Evolutionary conservation across 148 eudicot species (phyloP).

Genomic region (Persicaria maculosa): DNA sequence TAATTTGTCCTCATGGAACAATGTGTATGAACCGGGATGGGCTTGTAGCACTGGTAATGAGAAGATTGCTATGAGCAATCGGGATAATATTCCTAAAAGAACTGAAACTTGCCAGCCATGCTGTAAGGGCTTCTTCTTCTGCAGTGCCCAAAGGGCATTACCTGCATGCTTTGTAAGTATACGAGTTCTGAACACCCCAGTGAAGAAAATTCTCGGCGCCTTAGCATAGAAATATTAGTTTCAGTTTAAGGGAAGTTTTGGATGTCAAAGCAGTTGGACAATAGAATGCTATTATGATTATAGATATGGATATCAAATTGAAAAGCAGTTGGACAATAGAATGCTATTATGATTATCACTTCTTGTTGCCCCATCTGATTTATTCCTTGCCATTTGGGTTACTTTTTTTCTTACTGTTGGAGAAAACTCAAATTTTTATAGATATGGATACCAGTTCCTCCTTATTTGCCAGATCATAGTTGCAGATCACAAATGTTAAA

Average conservation of each 20-base stretch:
- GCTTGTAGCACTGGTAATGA: constrained; percentile 39
- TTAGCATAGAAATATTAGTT: background rate
- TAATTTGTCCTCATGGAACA: constrained; percentile 62
- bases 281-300: constrained; percentile 7
- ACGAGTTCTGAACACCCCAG: background rate
- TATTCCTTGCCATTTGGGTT: background rate
- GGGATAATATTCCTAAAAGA: constrained; percentile 49
- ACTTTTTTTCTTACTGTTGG: constrained; percentile 17
- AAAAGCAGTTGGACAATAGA: background rate
- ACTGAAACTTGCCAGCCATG: constrained; percentile 61
- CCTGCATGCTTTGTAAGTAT: constrained; percentile 97
- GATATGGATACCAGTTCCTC: constrained; percentile 81
- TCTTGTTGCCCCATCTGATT: background rate
- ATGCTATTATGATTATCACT: constrained; percentile 19
- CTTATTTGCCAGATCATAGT: constrained; percentile 60
- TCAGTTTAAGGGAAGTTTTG: background rate
- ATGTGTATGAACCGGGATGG: constrained; percentile 97
- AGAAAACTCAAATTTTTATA: constrained; percentile 22
- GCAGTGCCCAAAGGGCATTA: constrained; percentile 77
- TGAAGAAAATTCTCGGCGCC: background rate
- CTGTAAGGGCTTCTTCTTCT: constrained; percentile 84
- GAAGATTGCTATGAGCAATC: constrained; percentile 52
- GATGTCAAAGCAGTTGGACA: background rate
- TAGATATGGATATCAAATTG: too few species aligned
- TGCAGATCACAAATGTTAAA: constrained; percentile 33